phyloP scores from a whole-genome alignment of 108 stramenopile species.

The Thalassiosira profunda region DNA sequence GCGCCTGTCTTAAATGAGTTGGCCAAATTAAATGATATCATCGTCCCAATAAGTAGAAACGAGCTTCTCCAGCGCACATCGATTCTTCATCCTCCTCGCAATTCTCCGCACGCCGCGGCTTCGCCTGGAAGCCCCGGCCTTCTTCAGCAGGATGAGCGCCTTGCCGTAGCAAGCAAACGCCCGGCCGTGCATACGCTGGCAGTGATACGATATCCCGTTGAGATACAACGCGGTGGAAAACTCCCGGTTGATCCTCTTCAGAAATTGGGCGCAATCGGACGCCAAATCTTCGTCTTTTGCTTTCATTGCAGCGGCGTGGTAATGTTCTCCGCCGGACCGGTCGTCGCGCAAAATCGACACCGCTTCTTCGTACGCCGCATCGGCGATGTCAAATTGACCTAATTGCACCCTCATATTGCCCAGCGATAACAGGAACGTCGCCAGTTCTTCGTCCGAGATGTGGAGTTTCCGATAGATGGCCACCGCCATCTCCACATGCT shows the following conservation, averaged over 20 bases:
- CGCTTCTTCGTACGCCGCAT: constrained; percentile 42
- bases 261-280: neutral
- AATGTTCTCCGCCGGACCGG: neutral
- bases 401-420: constrained; percentile 34
- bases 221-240: constrained; percentile 31
- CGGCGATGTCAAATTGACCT: constrained; percentile 27
- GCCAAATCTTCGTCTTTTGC: constrained; percentile 17
- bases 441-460: constrained; percentile 29
- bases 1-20: neutral
- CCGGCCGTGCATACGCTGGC: constrained; percentile 11
- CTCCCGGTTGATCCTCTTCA: constrained; percentile 14
- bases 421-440: constrained; percentile 32
- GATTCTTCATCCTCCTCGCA: constrained; percentile 34
- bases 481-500: constrained; percentile 45
- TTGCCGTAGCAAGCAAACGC: constrained; percentile 42
- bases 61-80: constrained; percentile 38
- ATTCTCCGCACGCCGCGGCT: constrained; percentile 10
- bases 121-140: neutral
- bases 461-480: constrained; percentile 42
- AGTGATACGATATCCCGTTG: constrained; percentile 36
- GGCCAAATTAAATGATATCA: neutral
- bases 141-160: constrained; percentile 15
- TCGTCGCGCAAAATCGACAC: constrained; percentile 22
- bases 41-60: constrained; percentile 43
- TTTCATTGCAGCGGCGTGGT: neutral